These are phyloP conservation scores for Bacidia gigantensis DNA, from an alignment of 495 filamentous ascomycete genomes.

Conservation along the genomic window DNA sequence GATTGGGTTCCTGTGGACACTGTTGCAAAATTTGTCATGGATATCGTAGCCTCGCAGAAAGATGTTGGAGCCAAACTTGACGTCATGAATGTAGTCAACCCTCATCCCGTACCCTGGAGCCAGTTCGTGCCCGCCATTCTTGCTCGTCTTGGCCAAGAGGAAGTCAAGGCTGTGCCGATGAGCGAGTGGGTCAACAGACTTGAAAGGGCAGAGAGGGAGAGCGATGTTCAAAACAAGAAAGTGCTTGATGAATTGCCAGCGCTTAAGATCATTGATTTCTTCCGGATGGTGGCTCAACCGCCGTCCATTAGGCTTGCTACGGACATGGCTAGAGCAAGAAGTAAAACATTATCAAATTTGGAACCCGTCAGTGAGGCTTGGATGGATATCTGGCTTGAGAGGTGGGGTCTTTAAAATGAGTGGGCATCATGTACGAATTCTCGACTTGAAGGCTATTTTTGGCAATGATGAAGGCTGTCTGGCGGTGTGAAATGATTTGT, in stretches of 20 bases:
- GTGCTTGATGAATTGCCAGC: constrained; percentile 16
- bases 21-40: constrained; percentile 14
- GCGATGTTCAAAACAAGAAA: not conserved
- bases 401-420: too few species aligned
- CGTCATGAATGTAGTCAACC: constrained; percentile 22
- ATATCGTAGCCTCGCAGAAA: constrained; percentile 7
- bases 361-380: too few species aligned
- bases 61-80: not conserved
- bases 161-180: constrained; percentile 9
- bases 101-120: constrained; percentile 13
- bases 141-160: not conserved
- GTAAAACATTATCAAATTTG: too few species aligned
- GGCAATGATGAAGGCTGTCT: too few species aligned
- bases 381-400: too few species aligned
- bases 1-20: constrained; percentile 23
- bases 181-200: constrained; percentile 15
- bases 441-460: too few species aligned
- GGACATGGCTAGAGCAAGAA: too few species aligned
- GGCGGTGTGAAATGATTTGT: too few species aligned
- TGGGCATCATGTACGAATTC: too few species aligned
- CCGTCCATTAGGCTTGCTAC: too few species aligned
- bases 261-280: constrained; percentile 22
- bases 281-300: too few species aligned
- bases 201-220: constrained; percentile 6
- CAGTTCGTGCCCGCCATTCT: constrained; percentile 13